Percentiles rank a stretch among this genome's conserved stretches.
phyloP scores from a whole-genome alignment of 148 eudicot species.

The Chenopodium formosanum region DNA sequence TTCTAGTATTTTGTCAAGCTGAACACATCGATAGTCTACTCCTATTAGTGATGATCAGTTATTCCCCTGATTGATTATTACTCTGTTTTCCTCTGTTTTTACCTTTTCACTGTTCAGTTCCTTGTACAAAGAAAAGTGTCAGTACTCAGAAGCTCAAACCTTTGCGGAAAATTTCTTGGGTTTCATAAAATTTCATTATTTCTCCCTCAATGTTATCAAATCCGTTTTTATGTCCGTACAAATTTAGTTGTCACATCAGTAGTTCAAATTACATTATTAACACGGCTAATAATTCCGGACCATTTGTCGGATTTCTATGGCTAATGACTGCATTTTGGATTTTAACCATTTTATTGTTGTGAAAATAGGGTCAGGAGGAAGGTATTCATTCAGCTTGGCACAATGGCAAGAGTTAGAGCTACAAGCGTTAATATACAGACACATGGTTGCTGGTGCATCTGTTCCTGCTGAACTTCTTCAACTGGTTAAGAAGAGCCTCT shows the following conservation, averaged over 20 bases:
- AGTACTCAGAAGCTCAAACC: neutral
- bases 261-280: neutral
- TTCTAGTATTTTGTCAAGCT: no score
- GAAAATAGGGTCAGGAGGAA: slow-evolving; percentile 53
- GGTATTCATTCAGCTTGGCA: slow-evolving; percentile 64
- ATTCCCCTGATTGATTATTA: no score
- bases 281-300: neutral
- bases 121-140: neutral
- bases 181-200: neutral
- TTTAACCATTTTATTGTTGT: neutral
- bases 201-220: no score
- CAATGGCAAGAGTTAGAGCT: slow-evolving; percentile 95
- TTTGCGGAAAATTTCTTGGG: neutral
- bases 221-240: no score
- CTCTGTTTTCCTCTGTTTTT: neutral
- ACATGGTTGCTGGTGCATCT: slow-evolving; percentile 67
- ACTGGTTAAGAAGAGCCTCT: slow-evolving; percentile 53
- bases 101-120: neutral
- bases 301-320: neutral
- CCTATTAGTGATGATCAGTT: no score
- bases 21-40: no score
- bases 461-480: slow-evolving; percentile 78
- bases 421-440: slow-evolving; percentile 82
- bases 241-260: neutral
- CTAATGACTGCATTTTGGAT: neutral